phyloP scores from a whole-genome alignment of 73 alveolate genomes.

The Paramecium caudatum region DNA sequence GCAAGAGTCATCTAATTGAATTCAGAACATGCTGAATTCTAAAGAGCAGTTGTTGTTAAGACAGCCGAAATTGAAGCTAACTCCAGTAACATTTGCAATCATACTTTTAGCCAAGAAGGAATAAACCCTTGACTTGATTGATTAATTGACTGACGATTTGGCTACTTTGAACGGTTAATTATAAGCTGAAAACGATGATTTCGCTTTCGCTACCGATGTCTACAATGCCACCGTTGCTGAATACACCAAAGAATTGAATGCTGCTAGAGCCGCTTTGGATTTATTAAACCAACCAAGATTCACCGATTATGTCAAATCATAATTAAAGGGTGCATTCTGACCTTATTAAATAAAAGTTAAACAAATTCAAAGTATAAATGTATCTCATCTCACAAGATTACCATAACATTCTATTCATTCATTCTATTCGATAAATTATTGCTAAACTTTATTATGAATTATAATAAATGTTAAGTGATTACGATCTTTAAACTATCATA shows the following conservation, averaged over 20 bases:
- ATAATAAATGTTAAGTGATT: not conserved
- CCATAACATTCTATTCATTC: not conserved
- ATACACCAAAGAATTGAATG: conserved; percentile 67
- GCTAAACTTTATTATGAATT: not conserved
- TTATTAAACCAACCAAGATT: conserved; percentile 70
- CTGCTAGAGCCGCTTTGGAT: conserved; percentile 35
- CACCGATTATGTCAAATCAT: conserved; percentile 64
- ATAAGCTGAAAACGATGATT: conserved; percentile 58
- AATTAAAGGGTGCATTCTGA: conserved; percentile 59
- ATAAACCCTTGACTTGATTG: conserved; percentile 41
- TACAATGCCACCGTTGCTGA: conserved; percentile 58
- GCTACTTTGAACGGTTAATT: conserved; percentile 57
- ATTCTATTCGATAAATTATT: not conserved
- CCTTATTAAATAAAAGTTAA: conserved; percentile 43
- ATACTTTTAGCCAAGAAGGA: not conserved
- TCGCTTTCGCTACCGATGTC: conserved; percentile 55
- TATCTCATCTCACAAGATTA: no score
- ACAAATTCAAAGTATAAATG: not conserved
- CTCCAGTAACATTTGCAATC: not conserved
- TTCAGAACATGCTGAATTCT: conserved; percentile 60
- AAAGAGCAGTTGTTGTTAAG: conserved; percentile 57
- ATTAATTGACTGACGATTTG: conserved; percentile 44
- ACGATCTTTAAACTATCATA: no score
- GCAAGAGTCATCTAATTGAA: conserved; percentile 44
- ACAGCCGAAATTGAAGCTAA: conserved; percentile 67